phyloP scores from a whole-genome alignment of 2,329 filamentous ascomycete genomes.

The Colletotrichum horii region DNA sequence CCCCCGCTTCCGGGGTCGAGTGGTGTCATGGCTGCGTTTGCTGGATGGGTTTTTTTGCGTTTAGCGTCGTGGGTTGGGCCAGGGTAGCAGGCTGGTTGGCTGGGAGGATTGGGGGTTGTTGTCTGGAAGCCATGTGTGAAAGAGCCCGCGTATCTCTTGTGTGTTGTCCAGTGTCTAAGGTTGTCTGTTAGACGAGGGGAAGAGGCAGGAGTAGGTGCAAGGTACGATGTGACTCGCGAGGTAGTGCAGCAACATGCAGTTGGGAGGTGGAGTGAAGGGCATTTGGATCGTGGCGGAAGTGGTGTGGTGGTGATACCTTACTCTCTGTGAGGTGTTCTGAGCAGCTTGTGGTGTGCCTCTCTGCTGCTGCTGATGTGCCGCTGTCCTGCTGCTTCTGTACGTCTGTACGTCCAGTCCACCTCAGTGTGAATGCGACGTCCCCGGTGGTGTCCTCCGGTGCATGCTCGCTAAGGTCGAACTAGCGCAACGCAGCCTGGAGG shows the following conservation, averaged over 20 bases:
- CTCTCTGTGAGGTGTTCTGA: too few relatives aligned
- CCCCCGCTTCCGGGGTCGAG: background rate
- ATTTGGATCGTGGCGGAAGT: background rate
- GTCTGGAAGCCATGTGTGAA: background rate
- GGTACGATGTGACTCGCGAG: background rate
- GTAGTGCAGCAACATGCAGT: background rate
- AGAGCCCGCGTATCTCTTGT: background rate
- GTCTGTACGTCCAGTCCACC: background rate
- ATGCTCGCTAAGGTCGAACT: background rate
- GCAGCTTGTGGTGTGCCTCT: too few relatives aligned
- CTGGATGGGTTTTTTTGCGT: background rate
- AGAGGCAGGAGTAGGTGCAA: background rate
- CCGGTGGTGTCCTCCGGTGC: background rate
- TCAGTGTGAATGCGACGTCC: background rate
- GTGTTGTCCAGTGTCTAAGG: background rate
- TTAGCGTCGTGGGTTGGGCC: background rate
- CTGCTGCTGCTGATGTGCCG: background rate
- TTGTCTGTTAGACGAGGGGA: background rate
- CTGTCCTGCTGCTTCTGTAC: background rate
- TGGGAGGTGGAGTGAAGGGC: background rate
- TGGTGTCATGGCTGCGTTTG: slow-evolving; percentile 14
- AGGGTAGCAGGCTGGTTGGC: slow-evolving; percentile 2
- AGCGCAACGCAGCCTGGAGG: background rate
- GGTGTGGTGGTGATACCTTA: background rate
- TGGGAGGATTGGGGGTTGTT: background rate